Evolutionary conservation across 2,329 filamentous ascomycete species (phyloP).

Genomic region (Dactylellina leptospora): DNA sequence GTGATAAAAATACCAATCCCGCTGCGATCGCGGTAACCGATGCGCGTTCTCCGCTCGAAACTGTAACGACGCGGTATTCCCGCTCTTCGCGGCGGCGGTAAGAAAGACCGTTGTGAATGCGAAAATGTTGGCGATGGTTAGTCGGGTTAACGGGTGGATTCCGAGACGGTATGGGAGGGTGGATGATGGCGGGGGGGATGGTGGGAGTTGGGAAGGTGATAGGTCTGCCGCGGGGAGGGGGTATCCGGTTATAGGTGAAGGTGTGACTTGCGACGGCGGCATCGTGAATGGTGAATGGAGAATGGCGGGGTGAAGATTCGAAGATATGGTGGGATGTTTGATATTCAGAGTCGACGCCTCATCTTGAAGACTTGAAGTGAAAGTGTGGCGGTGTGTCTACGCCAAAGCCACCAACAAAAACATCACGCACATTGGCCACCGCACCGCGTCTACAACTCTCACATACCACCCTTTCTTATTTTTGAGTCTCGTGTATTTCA

Average conservation of each 20-base stretch:
- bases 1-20: slow-evolving; percentile 98
- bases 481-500: too few relatives aligned
- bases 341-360: not conserved
- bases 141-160: slow-evolving; percentile 71
- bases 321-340: not conserved
- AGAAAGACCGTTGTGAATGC: slow-evolving; percentile 74
- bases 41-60: slow-evolving; percentile 98
- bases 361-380: not conserved
- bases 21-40: slow-evolving; percentile 80
- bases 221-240: slow-evolving; percentile 36
- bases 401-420: slow-evolving; percentile 5
- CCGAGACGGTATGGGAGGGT: slow-evolving; percentile 63
- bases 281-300: slow-evolving; percentile 18
- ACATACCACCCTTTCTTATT: too few relatives aligned
- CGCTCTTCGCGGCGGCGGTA: slow-evolving; percentile 77
- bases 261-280: slow-evolving; percentile 7
- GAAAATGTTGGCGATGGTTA: slow-evolving; percentile 71
- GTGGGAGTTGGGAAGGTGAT: slow-evolving; percentile 57
- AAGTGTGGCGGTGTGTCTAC: not conserved
- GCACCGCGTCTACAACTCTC: too few relatives aligned
- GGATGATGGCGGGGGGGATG: slow-evolving; percentile 36
- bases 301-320: not conserved
- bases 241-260: slow-evolving; percentile 20
- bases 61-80: slow-evolving; percentile 76
- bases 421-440: slow-evolving; percentile 3